phyloP scores from a whole-genome alignment of 192 early-diverging fungal species.

The Cetraspora pellucida region DNA sequence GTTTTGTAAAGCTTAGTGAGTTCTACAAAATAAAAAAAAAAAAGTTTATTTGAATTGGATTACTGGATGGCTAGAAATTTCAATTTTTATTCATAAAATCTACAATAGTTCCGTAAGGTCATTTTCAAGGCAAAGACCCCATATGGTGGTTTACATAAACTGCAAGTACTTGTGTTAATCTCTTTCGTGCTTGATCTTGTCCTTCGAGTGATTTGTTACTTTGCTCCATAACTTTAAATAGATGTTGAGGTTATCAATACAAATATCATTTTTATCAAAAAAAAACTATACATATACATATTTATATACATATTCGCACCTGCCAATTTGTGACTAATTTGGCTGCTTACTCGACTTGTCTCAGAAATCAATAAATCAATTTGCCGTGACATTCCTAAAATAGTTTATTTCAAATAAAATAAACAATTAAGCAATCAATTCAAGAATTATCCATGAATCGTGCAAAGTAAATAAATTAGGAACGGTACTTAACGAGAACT shows the following conservation, averaged over 20 bases:
- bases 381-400: conserved; percentile 30
- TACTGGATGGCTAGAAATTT: no score
- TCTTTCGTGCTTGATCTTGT: conserved; percentile 22
- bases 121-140: no score
- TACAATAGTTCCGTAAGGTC: no score
- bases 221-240: conserved; percentile 10
- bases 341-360: conserved; percentile 1
- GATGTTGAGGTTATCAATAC: background rate
- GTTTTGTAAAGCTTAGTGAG: no score
- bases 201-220: background rate
- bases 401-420: background rate
- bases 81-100: no score
- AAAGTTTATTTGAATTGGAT: no score
- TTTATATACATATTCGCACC: background rate
- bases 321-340: conserved; percentile 7
- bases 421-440: background rate
- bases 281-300: background rate
- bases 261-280: background rate
- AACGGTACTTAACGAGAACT: conserved; percentile 27
- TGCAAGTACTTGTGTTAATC: background rate
- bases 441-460: background rate
- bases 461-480: background rate
- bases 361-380: conserved; percentile 21
- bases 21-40: no score
- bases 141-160: background rate